A percentile compares a stretch with the other conserved stretches of the same genome.
These are phyloP conservation scores for Cladosporium phlei DNA, from an alignment of 2,329 filamentous ascomycete genomes.

Conservation along the genomic window DNA sequence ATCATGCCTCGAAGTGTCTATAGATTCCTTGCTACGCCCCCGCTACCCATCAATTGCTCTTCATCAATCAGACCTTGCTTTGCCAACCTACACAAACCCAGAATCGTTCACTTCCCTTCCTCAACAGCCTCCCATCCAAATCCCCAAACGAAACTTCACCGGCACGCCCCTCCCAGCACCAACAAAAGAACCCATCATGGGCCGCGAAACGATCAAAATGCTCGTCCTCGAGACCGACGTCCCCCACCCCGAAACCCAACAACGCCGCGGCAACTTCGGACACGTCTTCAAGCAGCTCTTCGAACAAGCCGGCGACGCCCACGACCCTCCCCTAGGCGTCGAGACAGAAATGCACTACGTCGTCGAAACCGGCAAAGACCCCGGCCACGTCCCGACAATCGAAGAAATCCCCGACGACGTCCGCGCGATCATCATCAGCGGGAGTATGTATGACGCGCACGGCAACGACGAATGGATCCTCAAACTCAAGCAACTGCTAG, in stretches of 20 bases:
- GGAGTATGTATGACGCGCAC: constrained; percentile 46
- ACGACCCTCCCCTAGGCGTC: constrained; percentile 51
- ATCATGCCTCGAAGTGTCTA: constrained; percentile 3
- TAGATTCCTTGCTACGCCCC: neutral
- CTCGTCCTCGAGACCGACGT: constrained; percentile 57
- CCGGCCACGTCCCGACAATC: constrained; percentile 44
- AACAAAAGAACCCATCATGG: neutral
- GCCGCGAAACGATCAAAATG: constrained; percentile 36
- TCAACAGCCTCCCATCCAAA: neutral
- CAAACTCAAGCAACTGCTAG: constrained; percentile 42
- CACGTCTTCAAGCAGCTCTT: constrained; percentile 52
- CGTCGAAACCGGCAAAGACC: constrained; percentile 40
- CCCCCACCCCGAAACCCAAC: constrained; percentile 48
- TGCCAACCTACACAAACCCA: neutral
- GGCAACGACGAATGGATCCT: constrained; percentile 42
- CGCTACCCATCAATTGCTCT: neutral
- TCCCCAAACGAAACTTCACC: neutral
- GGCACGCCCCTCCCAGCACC: too few species aligned
- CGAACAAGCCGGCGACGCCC: constrained; percentile 46
- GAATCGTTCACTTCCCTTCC: neutral
- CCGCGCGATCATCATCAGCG: constrained; percentile 44
- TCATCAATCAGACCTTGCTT: neutral
- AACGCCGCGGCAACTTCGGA: constrained; percentile 50
- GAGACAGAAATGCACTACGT: constrained; percentile 54
- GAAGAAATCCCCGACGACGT: constrained; percentile 45